These are phyloP conservation scores for Pythium apleroticum DNA, from an alignment of 352 stramenopile genomes.

Conservation along the genomic window DNA sequence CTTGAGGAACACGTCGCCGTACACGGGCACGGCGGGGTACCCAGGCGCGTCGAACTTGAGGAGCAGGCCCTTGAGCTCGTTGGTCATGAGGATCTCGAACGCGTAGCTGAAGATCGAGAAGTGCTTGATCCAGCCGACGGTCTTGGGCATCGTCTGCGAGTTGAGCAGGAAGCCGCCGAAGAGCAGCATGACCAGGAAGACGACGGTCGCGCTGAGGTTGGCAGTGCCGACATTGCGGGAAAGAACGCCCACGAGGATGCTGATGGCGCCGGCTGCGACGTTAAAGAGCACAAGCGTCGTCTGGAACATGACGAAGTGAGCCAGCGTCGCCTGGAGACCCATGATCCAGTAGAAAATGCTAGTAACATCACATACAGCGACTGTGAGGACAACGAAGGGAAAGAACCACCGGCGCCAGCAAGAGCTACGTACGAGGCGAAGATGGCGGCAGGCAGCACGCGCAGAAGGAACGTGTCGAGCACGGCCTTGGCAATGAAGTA, in stretches of 20 bases:
- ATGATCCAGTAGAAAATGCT: constrained; percentile 90
- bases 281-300: constrained; percentile 81
- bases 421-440: constrained; percentile 51
- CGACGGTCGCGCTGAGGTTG: constrained; percentile 72
- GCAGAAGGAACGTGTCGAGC: constrained; percentile 72
- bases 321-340: constrained; percentile 58
- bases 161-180: constrained; percentile 90
- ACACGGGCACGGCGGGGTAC: constrained; percentile 73
- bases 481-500: constrained; percentile 81
- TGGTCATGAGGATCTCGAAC: constrained; percentile 87
- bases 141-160: constrained; percentile 71
- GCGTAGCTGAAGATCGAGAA: constrained; percentile 87
- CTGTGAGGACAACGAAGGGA: background rate
- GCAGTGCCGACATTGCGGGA: constrained; percentile 61
- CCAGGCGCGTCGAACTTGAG: constrained; percentile 77
- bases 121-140: constrained; percentile 71
- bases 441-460: constrained; percentile 66
- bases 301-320: constrained; percentile 68
- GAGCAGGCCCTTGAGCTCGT: constrained; percentile 73
- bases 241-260: constrained; percentile 69
- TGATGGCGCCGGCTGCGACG: constrained; percentile 71
- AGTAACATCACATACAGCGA: background rate
- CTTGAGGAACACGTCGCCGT: constrained; percentile 83
- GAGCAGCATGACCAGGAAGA: constrained; percentile 79
- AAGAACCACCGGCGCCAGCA: background rate